Base-by-base conservation (phyloP, 2,329 filamentous ascomycete genomes). In the Fusarium nisikadoi region DNA sequence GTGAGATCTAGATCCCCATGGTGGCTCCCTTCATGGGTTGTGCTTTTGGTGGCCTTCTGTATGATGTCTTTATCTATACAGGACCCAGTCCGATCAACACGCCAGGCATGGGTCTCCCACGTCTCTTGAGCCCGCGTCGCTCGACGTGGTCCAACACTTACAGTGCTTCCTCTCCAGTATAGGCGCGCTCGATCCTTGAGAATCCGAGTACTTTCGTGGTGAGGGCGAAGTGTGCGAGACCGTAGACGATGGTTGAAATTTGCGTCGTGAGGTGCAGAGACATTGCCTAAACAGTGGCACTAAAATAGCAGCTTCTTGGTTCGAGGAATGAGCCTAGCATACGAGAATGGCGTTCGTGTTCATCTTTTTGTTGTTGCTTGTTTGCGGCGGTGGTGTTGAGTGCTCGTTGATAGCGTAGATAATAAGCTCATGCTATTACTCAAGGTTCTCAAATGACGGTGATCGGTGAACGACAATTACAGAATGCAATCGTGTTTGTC, bases 31-130 rank as follows among this genome's bases (percentile, higher is more conserved):
- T 94, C 77, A 79, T 87, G 14, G 92, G 92, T 9, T 88, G 86
- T 73, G 79, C 85, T 0, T 88, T 91, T 71, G 91, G 91, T 6
- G 91, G 89, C 5, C 89, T 90, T 78, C 73, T 93, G 29, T 93
- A 93, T 77, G 91, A 93, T 78, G 77, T 88, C 4, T 88, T 93
- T 78, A 83, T 94, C 42, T 94, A 90, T 78, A 92, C 90, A 0
- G 92, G 92, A 7, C 81, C 91, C n/a, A 92, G 87, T 72, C 91
- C 91, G 2, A 84, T 94, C 72, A 94, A 94, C 80, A 90, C 86
- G 1, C 90, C 90, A 0, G 90, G 85, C 81, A 79, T 92, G 76
- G 91, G 91, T 0, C 76, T 93, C n/a, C 86, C 86, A 73, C 83
- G 87, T 31, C 75, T 91, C 1, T 68, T 80, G 39, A 78, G 78